Conservation (phyloP, 305 asterid genomes). For the Solanum chacoense region DNA sequence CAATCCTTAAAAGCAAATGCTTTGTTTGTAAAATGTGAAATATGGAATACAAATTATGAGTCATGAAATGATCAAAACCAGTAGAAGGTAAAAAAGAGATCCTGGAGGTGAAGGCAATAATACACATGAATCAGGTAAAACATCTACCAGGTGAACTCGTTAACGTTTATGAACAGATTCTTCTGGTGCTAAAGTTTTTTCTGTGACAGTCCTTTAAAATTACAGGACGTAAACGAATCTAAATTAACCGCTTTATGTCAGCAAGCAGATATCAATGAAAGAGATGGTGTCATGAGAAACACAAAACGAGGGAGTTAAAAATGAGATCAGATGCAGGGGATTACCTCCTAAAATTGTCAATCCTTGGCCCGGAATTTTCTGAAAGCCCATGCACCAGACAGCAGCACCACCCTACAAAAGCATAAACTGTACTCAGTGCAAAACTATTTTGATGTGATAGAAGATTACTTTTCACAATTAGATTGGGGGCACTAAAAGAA, state of each 20-base stretch:
- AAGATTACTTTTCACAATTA: not conserved
- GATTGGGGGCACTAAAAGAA: not conserved
- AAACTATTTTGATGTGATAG: not conserved
- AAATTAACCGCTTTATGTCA: not conserved
- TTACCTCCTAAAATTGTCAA: slow-evolving; percentile 89
- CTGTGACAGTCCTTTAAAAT: not conserved
- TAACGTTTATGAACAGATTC: not conserved
- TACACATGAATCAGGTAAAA: not conserved
- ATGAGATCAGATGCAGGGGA: not conserved
- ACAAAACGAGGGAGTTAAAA: not conserved
- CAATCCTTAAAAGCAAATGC: not conserved
- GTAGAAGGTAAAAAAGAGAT: not conserved
- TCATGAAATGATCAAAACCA: not conserved
- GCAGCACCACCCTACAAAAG: slow-evolving; percentile 61
- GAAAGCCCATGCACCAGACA: slow-evolving; percentile 87
- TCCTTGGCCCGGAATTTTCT: slow-evolving; percentile 63
- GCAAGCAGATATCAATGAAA: not conserved
- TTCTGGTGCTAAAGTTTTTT: not conserved
- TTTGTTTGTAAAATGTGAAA: not conserved
- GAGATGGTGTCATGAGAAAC: not conserved
- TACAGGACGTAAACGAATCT: not conserved
- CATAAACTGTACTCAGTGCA: not conserved
- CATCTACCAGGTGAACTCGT: not conserved
- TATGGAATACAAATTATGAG: not conserved
- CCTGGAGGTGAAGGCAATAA: not conserved